These are phyloP conservation scores for Solanum chacoense DNA, from an alignment of 305 asterid species.

Conservation along the genomic window DNA sequence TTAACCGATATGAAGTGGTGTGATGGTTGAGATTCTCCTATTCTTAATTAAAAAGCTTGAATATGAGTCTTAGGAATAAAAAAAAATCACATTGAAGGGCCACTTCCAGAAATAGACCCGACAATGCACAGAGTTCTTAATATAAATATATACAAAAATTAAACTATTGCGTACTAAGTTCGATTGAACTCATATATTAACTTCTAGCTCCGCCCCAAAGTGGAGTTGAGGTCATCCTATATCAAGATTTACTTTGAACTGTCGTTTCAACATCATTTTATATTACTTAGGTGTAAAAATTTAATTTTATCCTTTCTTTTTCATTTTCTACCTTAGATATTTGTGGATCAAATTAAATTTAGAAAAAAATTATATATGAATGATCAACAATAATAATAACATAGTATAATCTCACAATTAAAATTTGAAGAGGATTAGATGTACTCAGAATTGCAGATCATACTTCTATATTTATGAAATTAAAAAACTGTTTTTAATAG, in stretches of 20 bases:
- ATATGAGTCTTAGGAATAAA: neutral
- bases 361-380: neutral
- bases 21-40: rapidly evolving
- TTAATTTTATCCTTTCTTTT: neutral
- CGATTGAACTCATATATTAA: neutral
- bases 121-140: neutral
- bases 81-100: rapidly evolving
- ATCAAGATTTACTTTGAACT: neutral
- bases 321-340: neutral
- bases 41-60: rapidly evolving
- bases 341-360: neutral
- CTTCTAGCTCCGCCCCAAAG: neutral
- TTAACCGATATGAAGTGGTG: neutral
- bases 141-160: neutral
- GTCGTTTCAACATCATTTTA: neutral
- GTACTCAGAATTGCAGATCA: neutral
- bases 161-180: neutral
- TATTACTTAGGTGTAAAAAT: neutral
- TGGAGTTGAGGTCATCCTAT: neutral
- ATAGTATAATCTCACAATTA: rapidly evolving
- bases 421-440: rapidly evolving
- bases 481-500: rapidly evolving
- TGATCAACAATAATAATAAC: neutral
- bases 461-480: neutral
- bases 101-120: rapidly evolving